These are phyloP conservation scores for Trichoderma cornu-damae DNA, from an alignment of 2,329 filamentous ascomycete species.

Conservation along the genomic window DNA sequence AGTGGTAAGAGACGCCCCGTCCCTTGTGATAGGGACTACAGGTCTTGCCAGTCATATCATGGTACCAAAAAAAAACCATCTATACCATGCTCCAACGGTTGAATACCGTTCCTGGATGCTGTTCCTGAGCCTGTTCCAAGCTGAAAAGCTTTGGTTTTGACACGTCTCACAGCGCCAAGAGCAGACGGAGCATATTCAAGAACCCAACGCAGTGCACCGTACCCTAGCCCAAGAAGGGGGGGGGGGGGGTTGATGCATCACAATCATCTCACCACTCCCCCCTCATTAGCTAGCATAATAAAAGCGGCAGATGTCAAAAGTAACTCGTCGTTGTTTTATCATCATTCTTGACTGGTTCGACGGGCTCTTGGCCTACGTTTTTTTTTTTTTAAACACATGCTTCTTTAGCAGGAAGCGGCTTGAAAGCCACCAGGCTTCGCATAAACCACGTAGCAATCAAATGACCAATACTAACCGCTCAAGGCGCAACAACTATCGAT, in stretches of 20 bases:
- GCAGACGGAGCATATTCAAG: not conserved
- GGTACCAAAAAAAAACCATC: too few species aligned
- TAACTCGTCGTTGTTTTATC: not conserved
- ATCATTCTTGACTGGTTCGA: not conserved
- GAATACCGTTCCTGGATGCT: not conserved
- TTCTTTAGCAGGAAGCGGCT: not conserved
- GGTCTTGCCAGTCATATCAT: too few species aligned
- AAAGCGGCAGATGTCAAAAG: not conserved
- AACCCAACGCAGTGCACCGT: not conserved
- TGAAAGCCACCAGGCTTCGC: not conserved
- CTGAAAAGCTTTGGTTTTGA: not conserved
- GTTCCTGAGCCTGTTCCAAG: not conserved
- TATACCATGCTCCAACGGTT: not conserved
- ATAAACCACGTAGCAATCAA: not conserved
- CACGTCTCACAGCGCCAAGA: not conserved
- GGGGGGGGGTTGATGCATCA: not conserved
- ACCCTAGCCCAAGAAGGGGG: too few species aligned
- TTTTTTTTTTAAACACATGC: too few species aligned
- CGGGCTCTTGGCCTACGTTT: not conserved
- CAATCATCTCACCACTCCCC: not conserved
- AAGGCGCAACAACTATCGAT: constrained; percentile 4
- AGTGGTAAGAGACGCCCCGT: too few species aligned
- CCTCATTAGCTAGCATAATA: not conserved
- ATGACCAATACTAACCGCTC: not conserved
- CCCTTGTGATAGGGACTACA: too few species aligned